Conservation (phyloP, 768 basidiomycete genomes). For the Lepiota venenata region DNA sequence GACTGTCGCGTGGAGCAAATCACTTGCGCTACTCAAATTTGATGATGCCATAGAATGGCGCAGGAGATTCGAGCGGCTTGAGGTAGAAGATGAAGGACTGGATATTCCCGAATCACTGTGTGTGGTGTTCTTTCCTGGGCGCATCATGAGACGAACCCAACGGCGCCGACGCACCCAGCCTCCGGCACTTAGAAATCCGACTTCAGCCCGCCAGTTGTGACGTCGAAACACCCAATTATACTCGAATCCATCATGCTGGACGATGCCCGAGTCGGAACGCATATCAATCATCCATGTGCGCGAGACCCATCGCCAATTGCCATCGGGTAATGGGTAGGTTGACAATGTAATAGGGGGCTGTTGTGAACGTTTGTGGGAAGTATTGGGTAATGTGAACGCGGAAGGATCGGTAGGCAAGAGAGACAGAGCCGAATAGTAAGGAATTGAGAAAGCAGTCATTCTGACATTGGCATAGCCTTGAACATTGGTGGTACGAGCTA, state of each 20-base stretch:
- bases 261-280: conserved; percentile 70
- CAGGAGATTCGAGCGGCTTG: conserved; percentile 6
- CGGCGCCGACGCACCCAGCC: conserved; percentile 75
- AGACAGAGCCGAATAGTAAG: conserved; percentile 67
- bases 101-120: conserved; percentile 14
- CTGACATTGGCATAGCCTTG: conserved; percentile 24
- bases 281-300: conserved; percentile 86
- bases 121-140: conserved; percentile 37
- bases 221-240: conserved; percentile 78
- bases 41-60: conserved; percentile 29
- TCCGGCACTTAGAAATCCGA: conserved; percentile 57
- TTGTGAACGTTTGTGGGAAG: conserved; percentile 33
- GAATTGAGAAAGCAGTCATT: conserved; percentile 66
- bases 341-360: conserved; percentile 56
- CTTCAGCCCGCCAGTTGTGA: conserved; percentile 61
- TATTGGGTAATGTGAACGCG: conserved; percentile 62
- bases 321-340: conserved; percentile 75
- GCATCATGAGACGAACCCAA: conserved; percentile 87
- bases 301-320: conserved; percentile 80
- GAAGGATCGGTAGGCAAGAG: conserved; percentile 72
- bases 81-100: conserved; percentile 3
- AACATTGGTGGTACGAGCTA: background rate
- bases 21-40: conserved; percentile 20
- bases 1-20: conserved; percentile 13
- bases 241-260: conserved; percentile 83